Conservation (phyloP, 2,329 filamentous ascomycete genomes). For the Zelopaecilomyces penicillatus region DNA sequence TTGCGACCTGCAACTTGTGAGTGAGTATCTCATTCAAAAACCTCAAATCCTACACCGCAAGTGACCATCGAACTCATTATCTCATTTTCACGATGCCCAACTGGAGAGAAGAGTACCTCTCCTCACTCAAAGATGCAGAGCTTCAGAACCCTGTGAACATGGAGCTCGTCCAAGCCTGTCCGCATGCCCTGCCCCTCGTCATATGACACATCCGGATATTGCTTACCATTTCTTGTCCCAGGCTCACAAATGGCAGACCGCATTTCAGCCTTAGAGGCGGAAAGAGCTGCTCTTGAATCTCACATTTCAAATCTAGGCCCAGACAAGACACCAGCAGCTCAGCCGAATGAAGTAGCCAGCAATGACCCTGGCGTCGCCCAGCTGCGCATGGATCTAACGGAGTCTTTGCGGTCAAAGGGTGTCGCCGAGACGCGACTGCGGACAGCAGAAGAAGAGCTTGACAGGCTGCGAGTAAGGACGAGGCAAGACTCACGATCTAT, state of each 20-base stretch:
- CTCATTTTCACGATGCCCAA: constrained; percentile 39
- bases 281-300: constrained; percentile 37
- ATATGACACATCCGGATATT: too few species aligned
- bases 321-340: constrained; percentile 11
- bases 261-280: constrained; percentile 53
- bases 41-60: too few species aligned
- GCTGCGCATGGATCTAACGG: constrained; percentile 61
- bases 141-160: constrained; percentile 53
- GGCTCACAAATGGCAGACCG: constrained; percentile 60
- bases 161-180: constrained; percentile 73
- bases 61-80: not conserved
- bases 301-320: constrained; percentile 17
- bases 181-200: constrained; percentile 15
- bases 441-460: constrained; percentile 54
- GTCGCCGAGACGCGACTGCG: constrained; percentile 58
- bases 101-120: constrained; percentile 77
- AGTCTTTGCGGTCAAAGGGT: constrained; percentile 66
- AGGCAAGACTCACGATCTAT: constrained; percentile 55
- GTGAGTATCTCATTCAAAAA: too few species aligned
- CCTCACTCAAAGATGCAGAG: constrained; percentile 64
- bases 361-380: constrained; percentile 34
- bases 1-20: too few species aligned
- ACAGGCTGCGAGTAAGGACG: constrained; percentile 50
- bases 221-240: constrained; percentile 23
- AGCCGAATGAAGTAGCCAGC: constrained; percentile 8